These are phyloP conservation scores for Parafenestella ontariensis DNA, from an alignment of 2,329 filamentous ascomycete genomes.

Conservation along the genomic window DNA sequence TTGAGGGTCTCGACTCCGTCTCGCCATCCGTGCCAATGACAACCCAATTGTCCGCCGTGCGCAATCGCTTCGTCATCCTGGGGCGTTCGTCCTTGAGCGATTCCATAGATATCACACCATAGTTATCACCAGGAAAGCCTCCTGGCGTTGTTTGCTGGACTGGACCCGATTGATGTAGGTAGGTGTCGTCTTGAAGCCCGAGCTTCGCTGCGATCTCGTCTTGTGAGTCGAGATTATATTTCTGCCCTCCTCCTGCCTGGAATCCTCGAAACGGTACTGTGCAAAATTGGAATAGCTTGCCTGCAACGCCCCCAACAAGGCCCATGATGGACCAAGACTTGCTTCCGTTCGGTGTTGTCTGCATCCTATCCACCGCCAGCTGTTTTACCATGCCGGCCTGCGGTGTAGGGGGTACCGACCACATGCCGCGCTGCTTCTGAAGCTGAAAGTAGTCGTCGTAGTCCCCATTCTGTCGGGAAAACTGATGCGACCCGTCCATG, in stretches of 20 bases:
- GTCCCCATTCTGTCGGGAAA: constrained; percentile 48
- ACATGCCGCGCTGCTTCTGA: constrained; percentile 46
- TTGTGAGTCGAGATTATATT: constrained; percentile 65
- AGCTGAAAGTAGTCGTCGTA: constrained; percentile 52
- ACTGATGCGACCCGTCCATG: constrained; percentile 55
- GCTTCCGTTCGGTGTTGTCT: constrained; percentile 27
- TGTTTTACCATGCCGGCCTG: constrained; percentile 21
- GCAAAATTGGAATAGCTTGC: constrained; percentile 87
- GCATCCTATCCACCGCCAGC: constrained; percentile 11
- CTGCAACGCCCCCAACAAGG: constrained; percentile 71
- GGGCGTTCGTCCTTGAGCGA: constrained; percentile 53
- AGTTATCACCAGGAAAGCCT: constrained; percentile 60
- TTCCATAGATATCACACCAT: constrained; percentile 53
- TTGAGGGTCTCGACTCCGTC: constrained; percentile 63
- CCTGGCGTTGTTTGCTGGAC: constrained; percentile 58
- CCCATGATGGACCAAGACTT: constrained; percentile 57
- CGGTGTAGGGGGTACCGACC: constrained; percentile 42
- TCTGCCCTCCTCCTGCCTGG: constrained; percentile 80
- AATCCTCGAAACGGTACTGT: constrained; percentile 79
- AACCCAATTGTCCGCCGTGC: constrained; percentile 58
- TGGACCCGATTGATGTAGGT: constrained; percentile 17
- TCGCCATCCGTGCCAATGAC: constrained; percentile 55
- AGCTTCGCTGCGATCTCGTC: constrained; percentile 34
- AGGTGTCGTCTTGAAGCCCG: constrained; percentile 31
- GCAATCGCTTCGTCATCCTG: constrained; percentile 56